A percentile compares a stretch with the other conserved stretches of the same genome.
Conservation (phyloP, 2,329 filamentous ascomycete species). For the Trichophyton simii region DNA sequence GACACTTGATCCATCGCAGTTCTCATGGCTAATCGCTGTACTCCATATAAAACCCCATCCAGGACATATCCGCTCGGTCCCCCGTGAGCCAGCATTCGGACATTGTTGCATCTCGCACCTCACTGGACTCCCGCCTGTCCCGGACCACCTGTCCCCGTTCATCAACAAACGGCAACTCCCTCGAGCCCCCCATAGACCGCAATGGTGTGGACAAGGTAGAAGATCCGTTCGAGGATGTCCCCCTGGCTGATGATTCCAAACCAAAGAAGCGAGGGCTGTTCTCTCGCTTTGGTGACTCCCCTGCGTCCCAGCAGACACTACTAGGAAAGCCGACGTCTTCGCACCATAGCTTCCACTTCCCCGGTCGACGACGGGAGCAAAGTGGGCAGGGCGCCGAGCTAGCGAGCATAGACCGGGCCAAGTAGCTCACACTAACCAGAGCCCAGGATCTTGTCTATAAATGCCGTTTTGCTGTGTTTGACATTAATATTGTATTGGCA, state of each 20-base stretch:
- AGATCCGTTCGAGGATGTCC: slow-evolving; percentile 81
- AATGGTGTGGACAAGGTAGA: slow-evolving; percentile 37
- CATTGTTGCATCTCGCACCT: slow-evolving; percentile 54
- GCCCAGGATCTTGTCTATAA: too few species aligned
- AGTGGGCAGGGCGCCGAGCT: slow-evolving; percentile 61
- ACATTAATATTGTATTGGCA: neutral
- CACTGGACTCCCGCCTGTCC: slow-evolving; percentile 62
- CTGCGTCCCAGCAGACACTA: slow-evolving; percentile 16
- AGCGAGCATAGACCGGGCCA: slow-evolving; percentile 40
- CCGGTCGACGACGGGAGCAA: slow-evolving; percentile 58
- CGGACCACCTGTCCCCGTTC: slow-evolving; percentile 52
- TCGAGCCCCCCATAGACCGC: slow-evolving; percentile 50
- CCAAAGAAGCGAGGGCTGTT: slow-evolving; percentile 64
- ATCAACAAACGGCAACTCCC: slow-evolving; percentile 45
- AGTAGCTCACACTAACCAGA: neutral
- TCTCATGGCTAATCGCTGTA: neutral
- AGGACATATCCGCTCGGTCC: slow-evolving; percentile 86
- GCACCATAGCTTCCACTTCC: slow-evolving; percentile 52
- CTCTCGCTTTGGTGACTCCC: slow-evolving; percentile 59
- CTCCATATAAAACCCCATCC: slow-evolving; percentile 5
- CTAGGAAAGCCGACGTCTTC: slow-evolving; percentile 30
- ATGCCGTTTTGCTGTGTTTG: neutral
- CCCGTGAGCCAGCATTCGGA: slow-evolving; percentile 51
- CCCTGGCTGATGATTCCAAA: slow-evolving; percentile 62
- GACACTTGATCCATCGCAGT: neutral